phyloP scores from a whole-genome alignment of 345 rosid species.

The Dimocarpus longan region DNA sequence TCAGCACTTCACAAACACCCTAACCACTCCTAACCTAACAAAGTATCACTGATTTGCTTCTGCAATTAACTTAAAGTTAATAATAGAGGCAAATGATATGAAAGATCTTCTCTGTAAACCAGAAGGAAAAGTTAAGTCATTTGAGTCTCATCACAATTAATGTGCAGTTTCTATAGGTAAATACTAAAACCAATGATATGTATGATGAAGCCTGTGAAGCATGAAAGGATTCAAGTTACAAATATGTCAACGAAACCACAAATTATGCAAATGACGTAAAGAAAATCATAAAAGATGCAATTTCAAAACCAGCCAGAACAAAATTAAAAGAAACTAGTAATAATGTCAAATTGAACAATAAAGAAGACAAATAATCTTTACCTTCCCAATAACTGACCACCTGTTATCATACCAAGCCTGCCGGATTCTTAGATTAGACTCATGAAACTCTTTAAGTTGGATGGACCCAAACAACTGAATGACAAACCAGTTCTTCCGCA shows the following conservation, averaged over 20 bases:
- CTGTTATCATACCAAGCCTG: constrained; percentile 34
- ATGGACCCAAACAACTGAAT: constrained; percentile 41
- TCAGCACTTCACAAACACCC: not conserved
- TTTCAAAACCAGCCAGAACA: not conserved
- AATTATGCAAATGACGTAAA: not conserved
- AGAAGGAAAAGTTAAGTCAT: constrained; percentile 1
- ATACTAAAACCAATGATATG: not conserved
- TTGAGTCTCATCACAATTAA: constrained; percentile 1
- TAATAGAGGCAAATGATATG: not conserved
- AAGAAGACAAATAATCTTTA: constrained; percentile 21
- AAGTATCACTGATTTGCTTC: not conserved
- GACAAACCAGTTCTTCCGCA: constrained; percentile 29
- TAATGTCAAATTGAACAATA: not conserved
- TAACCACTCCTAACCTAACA: not conserved
- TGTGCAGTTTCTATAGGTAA: not conserved
- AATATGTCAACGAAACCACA: not conserved
- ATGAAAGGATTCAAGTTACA: not conserved
- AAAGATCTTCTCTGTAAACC: not conserved
- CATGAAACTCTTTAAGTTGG: constrained; percentile 38
- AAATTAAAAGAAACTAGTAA: not conserved
- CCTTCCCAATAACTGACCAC: constrained; percentile 40
- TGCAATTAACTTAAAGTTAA: not conserved
- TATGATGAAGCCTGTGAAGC: not conserved
- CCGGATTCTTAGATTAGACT: constrained; percentile 32
- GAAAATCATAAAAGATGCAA: not conserved